phyloP scores from a whole-genome alignment of 305 asterid genomes.

The Fraxinus sp. region DNA sequence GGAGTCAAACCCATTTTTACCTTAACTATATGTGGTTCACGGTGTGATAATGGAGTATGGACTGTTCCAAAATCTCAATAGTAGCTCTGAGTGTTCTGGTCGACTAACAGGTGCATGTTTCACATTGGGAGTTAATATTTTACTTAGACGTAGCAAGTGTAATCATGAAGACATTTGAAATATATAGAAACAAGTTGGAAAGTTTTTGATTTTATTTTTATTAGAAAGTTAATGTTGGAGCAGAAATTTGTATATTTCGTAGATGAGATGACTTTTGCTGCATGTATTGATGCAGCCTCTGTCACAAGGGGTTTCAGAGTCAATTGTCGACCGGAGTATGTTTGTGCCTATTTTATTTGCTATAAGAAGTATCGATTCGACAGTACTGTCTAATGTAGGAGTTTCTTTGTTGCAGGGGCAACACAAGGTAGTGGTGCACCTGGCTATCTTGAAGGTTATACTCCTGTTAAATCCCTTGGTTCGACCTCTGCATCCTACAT shows the following conservation, averaged over 20 bases:
- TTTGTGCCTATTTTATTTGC: not conserved
- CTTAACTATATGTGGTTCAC: not conserved
- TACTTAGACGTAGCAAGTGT: not conserved
- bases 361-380: not conserved
- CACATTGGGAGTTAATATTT: not conserved
- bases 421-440: slow-evolving; percentile 70
- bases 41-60: not conserved
- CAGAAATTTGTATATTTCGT: not conserved
- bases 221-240: not conserved
- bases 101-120: not conserved
- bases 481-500: slow-evolving; percentile 79
- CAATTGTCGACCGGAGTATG: not conserved
- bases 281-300: not conserved
- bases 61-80: not conserved
- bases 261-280: not conserved
- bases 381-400: slow-evolving; percentile 11
- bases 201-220: not conserved
- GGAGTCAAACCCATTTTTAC: not conserved
- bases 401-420: slow-evolving; percentile 52
- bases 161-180: not conserved
- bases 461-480: slow-evolving; percentile 92
- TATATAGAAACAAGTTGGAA: not conserved
- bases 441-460: slow-evolving; percentile 85
- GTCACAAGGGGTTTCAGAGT: slow-evolving; percentile 2
- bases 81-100: not conserved